Evolutionary conservation across 768 basidiomycete species (phyloP).

Genomic region (Mycena galopus): DNA sequence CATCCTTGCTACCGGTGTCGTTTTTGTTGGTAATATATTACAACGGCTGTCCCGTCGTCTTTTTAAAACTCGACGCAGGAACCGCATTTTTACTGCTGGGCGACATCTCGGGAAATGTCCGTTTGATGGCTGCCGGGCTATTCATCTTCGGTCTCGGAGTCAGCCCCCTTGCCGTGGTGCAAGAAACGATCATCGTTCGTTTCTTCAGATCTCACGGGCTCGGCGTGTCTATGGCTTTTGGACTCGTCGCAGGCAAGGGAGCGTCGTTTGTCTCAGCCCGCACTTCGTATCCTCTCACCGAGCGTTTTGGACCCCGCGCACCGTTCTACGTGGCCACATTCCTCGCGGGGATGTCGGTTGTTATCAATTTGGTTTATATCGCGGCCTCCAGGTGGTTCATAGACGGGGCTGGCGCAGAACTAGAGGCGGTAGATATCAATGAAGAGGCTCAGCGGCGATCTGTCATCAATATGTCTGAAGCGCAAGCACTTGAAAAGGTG

Average conservation of each 20-base stretch:
- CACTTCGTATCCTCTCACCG: conserved; percentile 82
- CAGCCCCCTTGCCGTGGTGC: conserved; percentile 85
- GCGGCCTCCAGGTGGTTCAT: conserved; percentile 74
- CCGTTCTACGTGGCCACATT: conserved; percentile 80
- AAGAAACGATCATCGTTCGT: conserved; percentile 87
- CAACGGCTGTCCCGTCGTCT: neutral
- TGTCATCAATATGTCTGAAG: conserved; percentile 64
- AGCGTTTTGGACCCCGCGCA: conserved; percentile 73
- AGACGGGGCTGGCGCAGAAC: conserved; percentile 68
- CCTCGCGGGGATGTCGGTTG: conserved; percentile 75
- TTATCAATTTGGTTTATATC: conserved; percentile 78
- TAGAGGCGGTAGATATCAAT: conserved; percentile 73
- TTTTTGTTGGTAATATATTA: conserved; percentile 65
- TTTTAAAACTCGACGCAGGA: conserved; percentile 47
- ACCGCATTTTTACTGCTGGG: conserved; percentile 74
- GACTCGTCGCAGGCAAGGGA: conserved; percentile 84
- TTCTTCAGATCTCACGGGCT: conserved; percentile 84
- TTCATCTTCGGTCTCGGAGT: conserved; percentile 86
- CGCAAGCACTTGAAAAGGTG: conserved; percentile 72
- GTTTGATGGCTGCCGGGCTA: conserved; percentile 79
- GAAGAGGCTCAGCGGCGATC: conserved; percentile 65
- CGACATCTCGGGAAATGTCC: conserved; percentile 71
- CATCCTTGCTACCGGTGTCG: conserved; percentile 80
- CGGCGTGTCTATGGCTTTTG: conserved; percentile 84
- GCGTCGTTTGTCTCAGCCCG: conserved; percentile 83